These are phyloP conservation scores for Yarrowia yakushimensis DNA, from an alignment of 805 yeast species.

Conservation along the genomic window DNA sequence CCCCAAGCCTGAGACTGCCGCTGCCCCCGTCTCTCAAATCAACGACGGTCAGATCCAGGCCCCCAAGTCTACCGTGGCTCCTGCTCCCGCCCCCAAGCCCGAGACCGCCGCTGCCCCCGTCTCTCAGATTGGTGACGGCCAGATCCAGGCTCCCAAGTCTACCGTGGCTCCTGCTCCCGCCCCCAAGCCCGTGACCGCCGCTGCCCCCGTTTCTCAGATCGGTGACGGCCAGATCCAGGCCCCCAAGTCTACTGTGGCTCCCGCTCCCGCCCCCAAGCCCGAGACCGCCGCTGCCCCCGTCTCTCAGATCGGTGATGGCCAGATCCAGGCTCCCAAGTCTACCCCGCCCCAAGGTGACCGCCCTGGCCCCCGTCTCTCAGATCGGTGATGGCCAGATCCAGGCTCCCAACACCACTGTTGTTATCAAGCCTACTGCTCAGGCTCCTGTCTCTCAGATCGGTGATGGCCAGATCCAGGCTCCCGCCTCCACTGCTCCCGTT, in stretches of 20 bases:
- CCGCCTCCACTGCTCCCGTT: constrained; percentile 1
- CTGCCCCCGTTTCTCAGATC: constrained; percentile 20
- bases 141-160: constrained; percentile 22
- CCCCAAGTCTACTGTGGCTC: constrained; percentile 1
- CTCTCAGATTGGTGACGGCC: constrained; percentile 20
- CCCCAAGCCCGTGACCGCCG: constrained; percentile 13
- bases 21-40: constrained; percentile 16
- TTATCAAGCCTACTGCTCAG: constrained; percentile 10
- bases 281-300: constrained; percentile 12
- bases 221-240: constrained; percentile 24
- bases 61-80: constrained; percentile 1
- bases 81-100: constrained; percentile 13
- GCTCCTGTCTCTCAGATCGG: constrained; percentile 9
- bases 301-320: constrained; percentile 20
- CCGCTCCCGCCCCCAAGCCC: constrained; percentile 8
- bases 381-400: constrained; percentile 20
- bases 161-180: neutral
- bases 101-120: constrained; percentile 10
- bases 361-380: constrained; percentile 18
- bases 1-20: constrained; percentile 3
- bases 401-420: constrained; percentile 23
- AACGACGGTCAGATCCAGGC: constrained; percentile 24
- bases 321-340: constrained; percentile 21
- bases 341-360: constrained; percentile 11
- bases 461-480: constrained; percentile 24